These are phyloP conservation scores for Daedaleopsis sinensis DNA, from an alignment of 768 basidiomycete genomes.

Conservation along the genomic window DNA sequence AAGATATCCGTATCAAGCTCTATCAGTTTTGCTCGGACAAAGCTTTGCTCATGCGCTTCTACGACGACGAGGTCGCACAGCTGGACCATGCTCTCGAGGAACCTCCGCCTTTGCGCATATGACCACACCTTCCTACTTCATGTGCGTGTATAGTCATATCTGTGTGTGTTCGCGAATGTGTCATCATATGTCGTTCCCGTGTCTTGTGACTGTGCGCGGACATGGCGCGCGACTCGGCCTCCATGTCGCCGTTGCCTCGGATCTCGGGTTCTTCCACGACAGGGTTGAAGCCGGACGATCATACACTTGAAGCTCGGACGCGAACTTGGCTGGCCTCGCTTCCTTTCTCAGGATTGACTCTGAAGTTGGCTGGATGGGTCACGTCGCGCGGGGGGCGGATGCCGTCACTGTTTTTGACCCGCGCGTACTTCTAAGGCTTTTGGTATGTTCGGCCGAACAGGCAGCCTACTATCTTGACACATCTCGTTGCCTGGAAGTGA, in stretches of 20 bases:
- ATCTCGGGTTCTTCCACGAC: conserved; percentile 5
- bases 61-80: conserved; percentile 66
- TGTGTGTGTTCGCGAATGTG: background rate
- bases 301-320: background rate
- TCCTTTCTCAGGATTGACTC: background rate
- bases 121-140: background rate
- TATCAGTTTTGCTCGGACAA: conserved; percentile 67
- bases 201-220: background rate
- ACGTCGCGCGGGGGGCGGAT: background rate
- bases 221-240: background rate
- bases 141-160: background rate
- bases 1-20: conserved; percentile 62
- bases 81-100: conserved; percentile 52
- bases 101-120: conserved; percentile 55
- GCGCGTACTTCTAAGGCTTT: background rate
- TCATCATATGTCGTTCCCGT: background rate
- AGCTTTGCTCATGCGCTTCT: conserved; percentile 60
- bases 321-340: background rate
- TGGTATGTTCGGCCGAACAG: background rate
- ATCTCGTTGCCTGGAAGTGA: too few species aligned
- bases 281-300: background rate
- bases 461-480: background rate
- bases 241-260: background rate
- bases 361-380: background rate
- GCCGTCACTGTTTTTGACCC: background rate